Conservation (phyloP, 1,139 yeast species). For the Taphrina deformans region DNA sequence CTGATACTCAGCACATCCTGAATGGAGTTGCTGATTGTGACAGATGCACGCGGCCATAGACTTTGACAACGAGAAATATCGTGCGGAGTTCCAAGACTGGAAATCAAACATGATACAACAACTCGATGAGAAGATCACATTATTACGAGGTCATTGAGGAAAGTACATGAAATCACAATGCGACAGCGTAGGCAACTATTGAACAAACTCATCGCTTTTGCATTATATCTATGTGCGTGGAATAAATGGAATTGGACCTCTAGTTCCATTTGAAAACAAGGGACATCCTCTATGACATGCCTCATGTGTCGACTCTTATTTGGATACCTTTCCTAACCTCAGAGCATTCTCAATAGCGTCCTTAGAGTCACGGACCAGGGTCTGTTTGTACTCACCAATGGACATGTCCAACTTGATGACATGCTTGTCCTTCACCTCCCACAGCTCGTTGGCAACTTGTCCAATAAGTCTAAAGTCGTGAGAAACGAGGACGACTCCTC, state of each 20-base stretch:
- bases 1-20: not conserved
- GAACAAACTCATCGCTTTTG: conserved; percentile 13
- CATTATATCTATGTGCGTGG: conserved; percentile 11
- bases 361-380: conserved; percentile 29
- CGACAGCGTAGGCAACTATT: not conserved
- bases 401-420: conserved; percentile 35
- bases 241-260: not conserved
- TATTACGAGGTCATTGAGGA: not conserved
- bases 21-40: not conserved
- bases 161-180: not conserved
- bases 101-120: not conserved
- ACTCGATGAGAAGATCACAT: not conserved
- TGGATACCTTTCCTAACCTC: conserved; percentile 26
- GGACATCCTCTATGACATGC: not conserved
- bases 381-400: conserved; percentile 36
- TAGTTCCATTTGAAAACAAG: not conserved
- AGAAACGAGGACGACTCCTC: conserved; percentile 98
- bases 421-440: conserved; percentile 38
- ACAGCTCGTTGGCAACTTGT: conserved; percentile 86
- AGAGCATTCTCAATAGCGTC: conserved; percentile 34
- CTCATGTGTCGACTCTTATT: not conserved
- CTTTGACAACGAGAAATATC: conserved; percentile 12
- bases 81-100: not conserved
- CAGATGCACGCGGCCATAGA: conserved; percentile 1
- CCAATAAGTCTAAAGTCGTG: conserved; percentile 98